phyloP scores from a whole-genome alignment of 306 rosid genomes.

The Rubus idaeus region DNA sequence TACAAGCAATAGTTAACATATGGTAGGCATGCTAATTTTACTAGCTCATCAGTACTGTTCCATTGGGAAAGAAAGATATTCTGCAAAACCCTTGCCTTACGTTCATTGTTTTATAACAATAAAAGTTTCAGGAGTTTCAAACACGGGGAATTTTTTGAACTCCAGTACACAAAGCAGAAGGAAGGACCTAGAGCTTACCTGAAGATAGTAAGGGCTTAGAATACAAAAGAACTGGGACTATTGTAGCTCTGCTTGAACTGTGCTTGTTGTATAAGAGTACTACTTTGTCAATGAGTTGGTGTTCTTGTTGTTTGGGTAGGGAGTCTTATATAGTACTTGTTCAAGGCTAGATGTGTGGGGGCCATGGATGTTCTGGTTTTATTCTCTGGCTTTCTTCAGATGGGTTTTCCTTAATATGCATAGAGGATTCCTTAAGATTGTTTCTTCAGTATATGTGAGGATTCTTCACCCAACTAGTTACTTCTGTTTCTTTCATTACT shows the following conservation, averaged over 20 bases:
- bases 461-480: constrained; percentile 23
- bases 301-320: constrained; percentile 42
- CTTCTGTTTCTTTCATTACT: constrained; percentile 20
- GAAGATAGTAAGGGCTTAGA: constrained; percentile 21
- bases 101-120: neutral
- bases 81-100: neutral
- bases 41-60: neutral
- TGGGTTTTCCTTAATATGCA: constrained; percentile 28
- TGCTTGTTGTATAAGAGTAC: constrained; percentile 20
- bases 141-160: constrained; percentile 2
- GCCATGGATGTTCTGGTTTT: constrained; percentile 46
- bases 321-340: constrained; percentile 54
- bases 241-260: constrained; percentile 25
- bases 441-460: neutral
- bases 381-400: constrained; percentile 34
- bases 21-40: neutral
- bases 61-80: neutral
- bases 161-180: constrained; percentile 18
- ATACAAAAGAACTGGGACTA: constrained; percentile 9
- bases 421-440: constrained; percentile 38
- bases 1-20: neutral
- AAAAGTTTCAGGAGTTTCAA: constrained; percentile 2
- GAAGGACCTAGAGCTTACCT: constrained; percentile 41
- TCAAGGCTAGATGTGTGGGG: constrained; percentile 38
- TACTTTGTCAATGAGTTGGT: constrained; percentile 38